Evolutionary conservation across 768 basidiomycete genomes (phyloP).

Genomic region (Lyophyllum semitale): DNA sequence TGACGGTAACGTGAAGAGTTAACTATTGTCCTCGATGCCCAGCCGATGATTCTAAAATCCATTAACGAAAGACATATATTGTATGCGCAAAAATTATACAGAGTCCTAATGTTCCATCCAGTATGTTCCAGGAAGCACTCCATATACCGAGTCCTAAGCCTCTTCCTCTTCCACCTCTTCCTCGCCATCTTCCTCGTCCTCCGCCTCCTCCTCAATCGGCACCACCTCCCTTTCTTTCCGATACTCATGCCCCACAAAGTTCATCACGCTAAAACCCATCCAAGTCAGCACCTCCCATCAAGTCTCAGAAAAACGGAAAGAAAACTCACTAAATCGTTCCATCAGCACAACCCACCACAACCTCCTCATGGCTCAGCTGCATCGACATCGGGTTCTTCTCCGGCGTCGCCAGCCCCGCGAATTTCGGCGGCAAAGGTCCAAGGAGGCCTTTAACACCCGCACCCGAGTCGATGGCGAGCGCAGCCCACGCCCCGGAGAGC

Average conservation of each 20-base stretch:
- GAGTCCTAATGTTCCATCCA: neutral
- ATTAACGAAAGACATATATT: neutral
- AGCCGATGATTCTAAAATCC: too few relatives aligned
- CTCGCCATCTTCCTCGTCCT: neutral
- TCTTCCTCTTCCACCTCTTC: neutral
- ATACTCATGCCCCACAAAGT: slow-evolving; percentile 39
- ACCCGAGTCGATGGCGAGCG: slow-evolving; percentile 44
- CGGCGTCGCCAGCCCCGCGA: slow-evolving; percentile 78
- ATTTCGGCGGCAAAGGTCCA: slow-evolving; percentile 66
- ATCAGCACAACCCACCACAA: slow-evolving; percentile 89
- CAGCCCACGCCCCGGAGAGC: slow-evolving; percentile 76
- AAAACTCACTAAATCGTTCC: slow-evolving; percentile 86
- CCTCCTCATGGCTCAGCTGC: slow-evolving; percentile 88
- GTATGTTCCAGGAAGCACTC: neutral
- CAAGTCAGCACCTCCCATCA: slow-evolving; percentile 30
- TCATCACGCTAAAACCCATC: slow-evolving; percentile 30
- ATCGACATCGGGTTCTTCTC: slow-evolving; percentile 96
- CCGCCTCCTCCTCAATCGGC: neutral
- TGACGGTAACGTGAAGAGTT: too few relatives aligned
- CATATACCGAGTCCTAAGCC: neutral
- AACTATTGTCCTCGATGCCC: too few relatives aligned
- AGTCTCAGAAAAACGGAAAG: slow-evolving; percentile 47
- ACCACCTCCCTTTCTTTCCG: slow-evolving; percentile 11
- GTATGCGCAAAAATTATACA: neutral
- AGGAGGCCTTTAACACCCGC: slow-evolving; percentile 57